Evolutionary conservation across 2,329 filamentous ascomycete genomes (phyloP).

Genomic region (Annulohypoxylon truncatum): DNA sequence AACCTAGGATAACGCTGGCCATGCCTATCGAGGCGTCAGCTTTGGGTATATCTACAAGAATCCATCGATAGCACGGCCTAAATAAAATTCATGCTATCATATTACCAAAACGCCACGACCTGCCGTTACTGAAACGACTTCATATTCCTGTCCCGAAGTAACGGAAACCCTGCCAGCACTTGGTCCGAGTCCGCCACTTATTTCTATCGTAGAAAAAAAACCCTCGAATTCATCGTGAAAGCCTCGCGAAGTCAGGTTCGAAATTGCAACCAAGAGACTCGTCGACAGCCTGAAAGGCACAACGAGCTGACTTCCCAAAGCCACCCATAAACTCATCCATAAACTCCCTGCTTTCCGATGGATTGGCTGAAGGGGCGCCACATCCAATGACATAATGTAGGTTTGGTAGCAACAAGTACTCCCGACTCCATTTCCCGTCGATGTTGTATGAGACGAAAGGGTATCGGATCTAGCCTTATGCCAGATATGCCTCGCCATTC

Average conservation of each 20-base stretch:
- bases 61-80: constrained; percentile 26
- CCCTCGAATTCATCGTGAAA: constrained; percentile 26
- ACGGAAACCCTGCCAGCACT: constrained; percentile 53
- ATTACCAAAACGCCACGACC: constrained; percentile 44
- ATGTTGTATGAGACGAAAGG: constrained; percentile 1
- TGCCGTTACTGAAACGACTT: constrained; percentile 45
- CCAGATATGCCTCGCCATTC: constrained; percentile 11
- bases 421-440: constrained; percentile 10
- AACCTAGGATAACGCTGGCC: constrained; percentile 32
- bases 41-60: constrained; percentile 44
- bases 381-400: constrained; percentile 8
- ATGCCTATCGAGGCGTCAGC: constrained; percentile 22
- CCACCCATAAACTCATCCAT: constrained; percentile 22
- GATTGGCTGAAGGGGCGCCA: neutral
- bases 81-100: constrained; percentile 30
- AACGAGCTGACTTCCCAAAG: constrained; percentile 1
- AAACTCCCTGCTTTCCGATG: constrained; percentile 24
- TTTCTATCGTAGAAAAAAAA: constrained; percentile 44
- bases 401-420: neutral
- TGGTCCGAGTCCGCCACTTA: constrained; percentile 51
- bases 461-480: constrained; percentile 1
- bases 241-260: constrained; percentile 16
- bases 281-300: neutral
- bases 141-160: constrained; percentile 45
- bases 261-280: constrained; percentile 21